Base-by-base conservation (phyloP, 1,284 basidiomycete species). In the Ustilago tritici region DNA sequence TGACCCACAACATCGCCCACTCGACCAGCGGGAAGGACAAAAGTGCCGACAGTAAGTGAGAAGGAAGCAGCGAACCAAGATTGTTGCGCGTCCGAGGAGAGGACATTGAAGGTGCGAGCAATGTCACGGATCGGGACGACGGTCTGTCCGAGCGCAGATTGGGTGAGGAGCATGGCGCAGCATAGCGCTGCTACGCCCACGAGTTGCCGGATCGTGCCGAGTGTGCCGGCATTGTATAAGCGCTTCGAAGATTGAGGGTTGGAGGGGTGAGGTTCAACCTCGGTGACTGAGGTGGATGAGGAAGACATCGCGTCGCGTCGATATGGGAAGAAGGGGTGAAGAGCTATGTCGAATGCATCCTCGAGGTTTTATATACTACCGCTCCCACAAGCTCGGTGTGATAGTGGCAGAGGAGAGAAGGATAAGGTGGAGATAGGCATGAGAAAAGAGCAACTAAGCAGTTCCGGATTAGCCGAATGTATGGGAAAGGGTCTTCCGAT, bases 41-140 rank as follows among this genome's bases (percentile, higher is more conserved):
- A 76, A 17, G 81, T 81, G 49, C 82, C 82, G 47, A 76, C 73
- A 5, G 79, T 81, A 35, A 83, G 65, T 9, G 71, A 73, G 54
- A 77, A 83, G 14, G 72, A 59, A 4, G 82, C 80, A n/a, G 73
- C 63, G 54, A 77, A 79, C 81, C 81, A 80, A 15, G 69, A 74
- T 17, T 70, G 71, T 28, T 74, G 75, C 0, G 55, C 67, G 1
- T 73, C 62, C 10, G 43, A 54, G 5, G 52, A 12, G 41, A 69
- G 61, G 15, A 79, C 68, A 43, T 52, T 38, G 32, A 79, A 81
- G 14, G 63, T 65, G 31, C 57, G 56, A 3, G 65, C 73, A 53
- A 78, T 71, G 50, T 38, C 52, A 38, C 57, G 56, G 46, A 78
- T 57, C 0, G 78, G 72, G 0, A 75, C 2, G 17, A 80, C 49